phyloP scores from a whole-genome alignment of 306 rosid genomes.

The Myrica gale region DNA sequence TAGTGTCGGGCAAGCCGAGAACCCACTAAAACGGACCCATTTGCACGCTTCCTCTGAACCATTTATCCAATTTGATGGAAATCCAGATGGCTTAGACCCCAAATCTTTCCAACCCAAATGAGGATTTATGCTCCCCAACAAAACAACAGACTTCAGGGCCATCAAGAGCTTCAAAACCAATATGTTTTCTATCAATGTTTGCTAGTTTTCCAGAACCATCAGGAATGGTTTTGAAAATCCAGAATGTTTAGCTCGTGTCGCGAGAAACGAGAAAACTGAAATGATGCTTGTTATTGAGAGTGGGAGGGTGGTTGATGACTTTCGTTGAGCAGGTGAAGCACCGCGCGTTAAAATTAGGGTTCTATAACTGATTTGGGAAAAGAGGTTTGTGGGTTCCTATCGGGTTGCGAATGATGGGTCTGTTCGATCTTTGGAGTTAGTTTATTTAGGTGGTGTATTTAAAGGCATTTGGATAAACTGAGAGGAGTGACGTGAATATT shows the following conservation, averaged over 20 bases:
- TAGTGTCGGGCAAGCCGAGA: not conserved
- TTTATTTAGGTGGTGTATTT: too few species aligned
- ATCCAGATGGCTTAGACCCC: conserved; percentile 9
- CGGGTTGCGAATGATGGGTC: too few species aligned
- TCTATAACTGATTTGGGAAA: too few species aligned
- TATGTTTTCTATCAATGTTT: conserved; percentile 2
- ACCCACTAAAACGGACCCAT: conserved; percentile 27
- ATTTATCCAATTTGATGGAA: conserved; percentile 22
- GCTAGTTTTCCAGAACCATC: not conserved
- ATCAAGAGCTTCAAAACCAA: conserved; percentile 19
- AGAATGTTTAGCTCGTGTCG: not conserved
- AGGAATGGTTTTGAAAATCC: not conserved
- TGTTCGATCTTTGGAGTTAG: too few species aligned
- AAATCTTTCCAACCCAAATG: conserved; percentile 27
- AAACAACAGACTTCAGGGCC: conserved; percentile 28
- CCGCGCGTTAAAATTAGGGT: not conserved
- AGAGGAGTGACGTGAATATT: too few species aligned
- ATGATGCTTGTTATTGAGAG: not conserved
- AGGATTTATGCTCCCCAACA: conserved; percentile 26
- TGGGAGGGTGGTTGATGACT: not conserved
- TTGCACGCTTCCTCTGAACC: conserved; percentile 25
- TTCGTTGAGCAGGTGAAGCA: not conserved
- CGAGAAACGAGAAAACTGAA: not conserved
- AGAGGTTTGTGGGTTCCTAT: too few species aligned
- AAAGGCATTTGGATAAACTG: too few species aligned